These are phyloP conservation scores for Nemania sp. DNA, from an alignment of 2,329 filamentous ascomycete species.

Conservation along the genomic window DNA sequence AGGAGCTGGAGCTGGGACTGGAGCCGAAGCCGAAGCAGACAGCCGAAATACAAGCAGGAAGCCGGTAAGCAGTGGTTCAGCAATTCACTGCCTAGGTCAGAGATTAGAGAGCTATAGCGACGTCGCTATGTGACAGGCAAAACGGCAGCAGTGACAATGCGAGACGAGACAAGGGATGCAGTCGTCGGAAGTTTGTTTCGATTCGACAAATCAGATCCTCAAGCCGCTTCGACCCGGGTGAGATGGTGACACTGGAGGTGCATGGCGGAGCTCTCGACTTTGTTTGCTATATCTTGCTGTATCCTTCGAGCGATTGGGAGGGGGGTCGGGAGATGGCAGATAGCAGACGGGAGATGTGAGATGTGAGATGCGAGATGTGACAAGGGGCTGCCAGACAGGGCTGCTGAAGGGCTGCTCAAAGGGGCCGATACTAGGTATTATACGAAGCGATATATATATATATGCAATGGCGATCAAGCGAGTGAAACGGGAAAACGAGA, in stretches of 20 bases:
- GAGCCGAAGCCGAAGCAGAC: constrained; percentile 27
- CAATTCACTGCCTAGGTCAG: no score
- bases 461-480: no score
- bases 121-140: constrained; percentile 14
- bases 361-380: no score
- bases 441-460: no score
- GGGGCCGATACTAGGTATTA: no score
- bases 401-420: no score
- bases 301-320: not conserved
- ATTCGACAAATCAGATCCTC: constrained; percentile 17
- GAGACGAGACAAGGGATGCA: not conserved
- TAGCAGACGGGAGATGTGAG: not conserved
- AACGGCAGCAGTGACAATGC: not conserved
- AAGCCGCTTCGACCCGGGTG: constrained; percentile 29
- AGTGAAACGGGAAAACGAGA: no score
- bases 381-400: no score
- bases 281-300: not conserved
- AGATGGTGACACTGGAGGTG: constrained; percentile 24
- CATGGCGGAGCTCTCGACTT: constrained; percentile 26
- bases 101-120: constrained; percentile 27
- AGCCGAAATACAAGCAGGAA: constrained; percentile 33
- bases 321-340: not conserved
- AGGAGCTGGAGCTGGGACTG: no score
- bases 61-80: no score
- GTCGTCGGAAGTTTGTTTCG: no score